phyloP scores from a whole-genome alignment of 169 alveolate genomes.

The Plasmodium relictum region DNA sequence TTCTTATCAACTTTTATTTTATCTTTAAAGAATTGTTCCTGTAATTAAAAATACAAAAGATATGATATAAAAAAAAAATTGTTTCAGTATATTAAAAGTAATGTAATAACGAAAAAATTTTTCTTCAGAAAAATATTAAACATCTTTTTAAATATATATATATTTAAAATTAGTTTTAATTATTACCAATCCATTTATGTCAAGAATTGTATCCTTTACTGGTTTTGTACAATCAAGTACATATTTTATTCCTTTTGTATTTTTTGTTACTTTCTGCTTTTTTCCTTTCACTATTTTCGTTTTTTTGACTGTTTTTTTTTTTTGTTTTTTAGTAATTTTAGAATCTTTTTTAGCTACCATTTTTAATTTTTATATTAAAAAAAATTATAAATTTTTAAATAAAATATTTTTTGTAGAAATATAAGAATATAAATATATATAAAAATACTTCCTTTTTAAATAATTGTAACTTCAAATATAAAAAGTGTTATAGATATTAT shows the following conservation, averaged over 20 bases:
- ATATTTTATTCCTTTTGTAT: conserved; percentile 78
- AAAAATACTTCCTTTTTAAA: too few relatives aligned
- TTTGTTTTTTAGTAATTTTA: conserved; percentile 34
- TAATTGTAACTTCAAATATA: too few relatives aligned
- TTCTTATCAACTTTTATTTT: conserved; percentile 97
- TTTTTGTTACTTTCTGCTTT: conserved; percentile 32
- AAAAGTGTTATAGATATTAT: too few relatives aligned
- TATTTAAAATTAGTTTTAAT: background rate
- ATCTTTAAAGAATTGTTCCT: conserved; percentile 95
- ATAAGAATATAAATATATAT: too few relatives aligned
- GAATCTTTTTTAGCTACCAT: conserved; percentile 66
- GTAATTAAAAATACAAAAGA: background rate
- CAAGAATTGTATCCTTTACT: conserved; percentile 94
- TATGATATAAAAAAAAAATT: background rate
- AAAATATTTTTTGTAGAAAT: background rate
- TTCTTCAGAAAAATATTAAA: too few relatives aligned
- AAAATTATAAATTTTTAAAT: background rate
- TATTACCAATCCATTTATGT: conserved; percentile 89
- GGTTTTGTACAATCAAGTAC: conserved; percentile 94
- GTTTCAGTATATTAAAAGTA: background rate
- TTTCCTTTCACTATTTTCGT: conserved; percentile 24
- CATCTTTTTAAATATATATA: background rate
- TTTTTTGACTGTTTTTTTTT: conserved; percentile 47
- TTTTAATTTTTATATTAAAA: background rate
- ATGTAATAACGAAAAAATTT: background rate